Evolutionary conservation across 768 basidiomycete genomes (phyloP).

Genomic region (Leucocoprinus birnbaumii): DNA sequence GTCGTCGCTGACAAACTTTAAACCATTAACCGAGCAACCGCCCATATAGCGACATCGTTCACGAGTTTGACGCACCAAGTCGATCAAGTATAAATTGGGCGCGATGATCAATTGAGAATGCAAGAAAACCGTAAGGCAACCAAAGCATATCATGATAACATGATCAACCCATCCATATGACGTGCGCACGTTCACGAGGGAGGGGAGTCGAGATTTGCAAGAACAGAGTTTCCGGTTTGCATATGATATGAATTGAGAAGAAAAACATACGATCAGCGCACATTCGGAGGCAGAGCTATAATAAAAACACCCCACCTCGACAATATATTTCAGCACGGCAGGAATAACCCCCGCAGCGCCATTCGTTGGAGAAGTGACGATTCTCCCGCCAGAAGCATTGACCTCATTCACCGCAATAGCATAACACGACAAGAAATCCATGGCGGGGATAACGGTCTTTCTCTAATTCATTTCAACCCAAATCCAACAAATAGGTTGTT

Average conservation of each 20-base stretch:
- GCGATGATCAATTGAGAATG: too few species aligned
- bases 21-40: slow-evolving; percentile 4
- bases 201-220: too few species aligned
- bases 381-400: slow-evolving; percentile 88
- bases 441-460: slow-evolving; percentile 84
- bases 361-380: slow-evolving; percentile 93
- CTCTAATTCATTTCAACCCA: too few species aligned
- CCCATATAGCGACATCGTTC: too few species aligned
- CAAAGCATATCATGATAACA: too few species aligned
- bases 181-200: too few species aligned
- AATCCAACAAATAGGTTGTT: not conserved
- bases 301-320: slow-evolving; percentile 51
- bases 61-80: too few species aligned
- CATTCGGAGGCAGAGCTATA: not conserved
- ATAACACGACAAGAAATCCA: slow-evolving; percentile 93
- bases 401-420: slow-evolving; percentile 96
- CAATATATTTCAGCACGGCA: slow-evolving; percentile 84
- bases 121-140: too few species aligned
- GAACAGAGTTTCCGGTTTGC: too few species aligned
- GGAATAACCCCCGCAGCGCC: slow-evolving; percentile 95
- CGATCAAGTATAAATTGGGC: too few species aligned
- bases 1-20: slow-evolving; percentile 85
- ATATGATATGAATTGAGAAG: too few species aligned
- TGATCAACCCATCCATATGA: too few species aligned
- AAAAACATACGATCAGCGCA: not conserved